Base-by-base conservation (phyloP, 2,329 filamentous ascomycete species). In the Penicillium sp. region DNA sequence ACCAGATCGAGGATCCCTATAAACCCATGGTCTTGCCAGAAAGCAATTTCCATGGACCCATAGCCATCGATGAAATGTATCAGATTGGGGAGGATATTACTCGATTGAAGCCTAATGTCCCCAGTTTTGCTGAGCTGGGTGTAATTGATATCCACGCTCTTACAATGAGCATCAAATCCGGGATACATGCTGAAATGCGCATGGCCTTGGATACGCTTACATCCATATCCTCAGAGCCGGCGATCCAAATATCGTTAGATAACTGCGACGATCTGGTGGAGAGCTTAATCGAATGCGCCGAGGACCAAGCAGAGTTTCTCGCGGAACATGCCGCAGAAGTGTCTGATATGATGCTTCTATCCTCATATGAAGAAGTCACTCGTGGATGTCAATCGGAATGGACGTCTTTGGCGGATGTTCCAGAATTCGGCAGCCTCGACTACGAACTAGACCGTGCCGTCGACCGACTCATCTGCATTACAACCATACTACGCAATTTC, bases 211-310 rank as follows among this genome's bases (percentile, higher is more conserved):
- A 97, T 66, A 88, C 86, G 0, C 74, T 98, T 32, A 83, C n/a
- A n/a, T n/a, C 82, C 9, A 81, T 80, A 19, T 76, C 91, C 12
- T 88, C 86, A 34, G 80, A 84, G 46, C 72, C 74, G 13, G 75
- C 79, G 4, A 77, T 84, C 21, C 76, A 77, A n/a, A 75, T 90
- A 17, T 81, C 83, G 35, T 72, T 95, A 35, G 77, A 82, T 49
- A 80, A 81, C 48, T 95, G 88, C 63, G 90, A 95, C 50, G 93
- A 97, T 64, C 70, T 98, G 49, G 78, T 95, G 17, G 93, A 97
- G 53, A 85, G 86, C 0, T 71, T 98, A 44, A 75, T 96, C 31
- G 93, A 97, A 58, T 95, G 88, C 64, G 93, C 88, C 1, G 89
- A 96, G 67, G 85, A 90, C 12, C 88, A 96, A 65, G 74, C 91